Base-by-base conservation (phyloP, 1,284 basidiomycete species). In the Ganoderma sp. region DNA sequence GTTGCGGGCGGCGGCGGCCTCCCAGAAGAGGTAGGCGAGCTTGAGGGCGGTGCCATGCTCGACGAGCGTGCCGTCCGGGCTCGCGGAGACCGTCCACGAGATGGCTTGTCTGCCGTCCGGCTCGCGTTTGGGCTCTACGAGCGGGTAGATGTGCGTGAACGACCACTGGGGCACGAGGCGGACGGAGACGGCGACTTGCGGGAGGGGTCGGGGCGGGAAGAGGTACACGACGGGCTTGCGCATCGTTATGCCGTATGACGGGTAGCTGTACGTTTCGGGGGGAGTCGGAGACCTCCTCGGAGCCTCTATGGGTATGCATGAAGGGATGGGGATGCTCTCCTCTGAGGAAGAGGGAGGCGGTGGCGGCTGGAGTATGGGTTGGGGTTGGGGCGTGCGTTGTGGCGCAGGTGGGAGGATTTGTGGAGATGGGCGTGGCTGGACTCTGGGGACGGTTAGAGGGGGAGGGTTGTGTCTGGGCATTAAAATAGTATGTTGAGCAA, bases 21-120 rank as follows among this genome's bases (percentile, higher is more conserved):
- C 80, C 80, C 80, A 81, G 68, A 74, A 81, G 19, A 81, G 48
- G 52, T 57, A 64, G 50, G 62, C 42, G 8, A 64, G 62, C 22
- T 64, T 52, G 50, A 56, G 37, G n/a, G 39, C 39, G 28, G 62
- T 56, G 22, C 1, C 22, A 14, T 39, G 17, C 62, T 64, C 62
- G 39, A 56, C 39, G 50, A 64, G 62, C 32, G 62, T 43, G 34
- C 62, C 62, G 52, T 64, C 50, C 12, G 62, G 62, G 8, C 25
- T 25, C 22, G 62, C 62, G 39, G 62, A 64, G 52, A 64, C 62
- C 17, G 37, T 41, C 62, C 78, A 81, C n/a, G 61, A 62, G 34
- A 78, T 66, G 10, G 64, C 42, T 50, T 77, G 71, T 10, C 12
- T n/a, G 7, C 56, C 61, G 22, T 67, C 43, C 0, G 19, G 4